phyloP scores from a whole-genome alignment of 2,329 filamentous ascomycete species.

The Exophiala viscosa region DNA sequence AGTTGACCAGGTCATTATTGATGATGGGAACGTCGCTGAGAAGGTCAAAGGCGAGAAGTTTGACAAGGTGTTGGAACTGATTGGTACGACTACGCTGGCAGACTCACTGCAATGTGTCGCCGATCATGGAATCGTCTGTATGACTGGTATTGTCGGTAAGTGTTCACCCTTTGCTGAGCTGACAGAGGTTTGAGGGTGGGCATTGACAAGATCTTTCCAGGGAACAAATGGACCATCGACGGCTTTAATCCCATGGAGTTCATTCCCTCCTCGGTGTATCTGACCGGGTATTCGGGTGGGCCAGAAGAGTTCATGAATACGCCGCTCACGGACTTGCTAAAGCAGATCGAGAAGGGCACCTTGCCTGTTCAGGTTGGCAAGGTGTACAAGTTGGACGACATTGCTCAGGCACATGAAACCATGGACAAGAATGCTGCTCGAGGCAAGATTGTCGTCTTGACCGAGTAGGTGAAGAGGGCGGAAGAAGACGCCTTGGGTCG shows the following conservation, averaged over 20 bases:
- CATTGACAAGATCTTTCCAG: constrained; percentile 5
- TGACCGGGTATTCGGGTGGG: constrained; percentile 43
- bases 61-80: constrained; percentile 48
- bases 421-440: constrained; percentile 46
- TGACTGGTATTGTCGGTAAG: constrained; percentile 45
- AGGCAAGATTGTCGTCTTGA: constrained; percentile 46
- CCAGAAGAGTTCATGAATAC: constrained; percentile 41
- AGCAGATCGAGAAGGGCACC: constrained; percentile 38
- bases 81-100: constrained; percentile 41
- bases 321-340: constrained; percentile 39
- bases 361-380: constrained; percentile 42
- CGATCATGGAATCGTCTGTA: constrained; percentile 42
- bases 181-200: not conserved
- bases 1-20: constrained; percentile 44
- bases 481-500: not conserved
- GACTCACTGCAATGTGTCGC: constrained; percentile 44
- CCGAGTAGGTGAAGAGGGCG: constrained; percentile 5
- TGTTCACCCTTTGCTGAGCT: not conserved
- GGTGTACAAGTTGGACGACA: constrained; percentile 43
- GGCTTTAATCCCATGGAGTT: constrained; percentile 43
- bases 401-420: constrained; percentile 44
- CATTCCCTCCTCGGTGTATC: constrained; percentile 39
- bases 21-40: constrained; percentile 40
- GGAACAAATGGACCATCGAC: constrained; percentile 39
- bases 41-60: constrained; percentile 33